Base-by-base conservation (phyloP, 495 filamentous ascomycete genomes). In the Pseudotulostoma volvatum region DNA sequence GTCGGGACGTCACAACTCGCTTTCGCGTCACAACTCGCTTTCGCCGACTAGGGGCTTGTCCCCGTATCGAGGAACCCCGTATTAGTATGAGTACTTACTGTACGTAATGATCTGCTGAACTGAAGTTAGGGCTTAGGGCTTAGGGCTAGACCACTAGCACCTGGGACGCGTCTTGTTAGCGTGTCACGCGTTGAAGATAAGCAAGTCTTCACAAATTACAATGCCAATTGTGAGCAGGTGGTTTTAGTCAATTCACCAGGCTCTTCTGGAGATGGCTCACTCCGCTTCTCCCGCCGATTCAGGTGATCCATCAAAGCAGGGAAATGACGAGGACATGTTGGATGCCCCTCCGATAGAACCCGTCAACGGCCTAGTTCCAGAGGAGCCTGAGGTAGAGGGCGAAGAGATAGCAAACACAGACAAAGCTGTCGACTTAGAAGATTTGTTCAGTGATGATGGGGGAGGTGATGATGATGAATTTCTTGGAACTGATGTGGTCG, bases 391-490 rank as follows among this genome's bases (percentile, higher is more conserved):
- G 25, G 48, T 17, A 45, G 31, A 17, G 20, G 8, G 33, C 8
- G 43, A 4, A 47, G 52, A 31, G 59, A 63, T 40, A 50, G 46
- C 23, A 44, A 59, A 71, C n/a, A n/a, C n/a, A n/a, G n/a, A n/a
- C n/a, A n/a, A n/a, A n/a, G n/a, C n/a, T n/a, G 65, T 81, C 14
- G 83, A 81, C 32, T 56, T 94, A 14, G 85, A 92, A 36, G 79
- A 87, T 25, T 54, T 93, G 23, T 90, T 93, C 46, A 74, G 76
- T 23, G 80, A 79, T 39, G 73, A 77, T 20, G 79, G 83, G 34
- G n/a, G n/a, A n/a, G n/a, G n/a, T n/a, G 80, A 81, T 3, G 81
- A 90, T 40, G 74, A 80, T 3, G 83, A 90, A 40, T 87, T 81
- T 43, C 69, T 75, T 4, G 61, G 56, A 9, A 56, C 61, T 11